A percentile compares a stretch with the other conserved stretches of the same genome.
These are phyloP conservation scores for Lagenidium giganteum DNA, from an alignment of 352 stramenopile species.

Conservation along the genomic window DNA sequence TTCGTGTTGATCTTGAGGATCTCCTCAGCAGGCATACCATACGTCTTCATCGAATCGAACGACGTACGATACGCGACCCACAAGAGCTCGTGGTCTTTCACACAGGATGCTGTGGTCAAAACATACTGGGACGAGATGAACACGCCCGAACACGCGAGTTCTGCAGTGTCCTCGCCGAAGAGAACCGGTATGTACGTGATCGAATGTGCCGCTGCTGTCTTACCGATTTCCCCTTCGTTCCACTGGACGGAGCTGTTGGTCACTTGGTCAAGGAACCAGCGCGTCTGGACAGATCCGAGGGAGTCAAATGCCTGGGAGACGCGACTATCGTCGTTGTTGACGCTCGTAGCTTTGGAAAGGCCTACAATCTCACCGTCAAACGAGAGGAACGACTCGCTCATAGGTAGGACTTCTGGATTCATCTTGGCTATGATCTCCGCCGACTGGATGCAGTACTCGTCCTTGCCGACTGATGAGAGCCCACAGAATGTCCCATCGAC, in stretches of 20 bases:
- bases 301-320: slow-evolving; percentile 12
- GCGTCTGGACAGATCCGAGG: slow-evolving; percentile 5
- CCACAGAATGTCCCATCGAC: no score
- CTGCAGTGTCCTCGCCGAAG: not conserved
- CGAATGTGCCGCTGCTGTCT: not conserved
- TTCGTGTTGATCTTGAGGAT: no score
- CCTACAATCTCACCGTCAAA: slow-evolving; percentile 11
- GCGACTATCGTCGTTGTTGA: not conserved
- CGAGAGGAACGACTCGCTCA: slow-evolving; percentile 11
- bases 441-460: slow-evolving; percentile 6
- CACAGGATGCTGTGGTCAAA: slow-evolving; percentile 21
- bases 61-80: slow-evolving; percentile 4
- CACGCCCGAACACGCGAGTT: slow-evolving; percentile 10
- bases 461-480: not conserved
- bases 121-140: slow-evolving; percentile 12
- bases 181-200: slow-evolving; percentile 1
- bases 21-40: no score
- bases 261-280: slow-evolving; percentile 9
- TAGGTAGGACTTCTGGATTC: not conserved
- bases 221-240: not conserved
- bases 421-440: not conserved
- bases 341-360: slow-evolving; percentile 1
- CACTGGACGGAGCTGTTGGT: slow-evolving; percentile 11
- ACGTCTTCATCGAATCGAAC: no score
- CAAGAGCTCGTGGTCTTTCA: not conserved